A percentile compares a stretch with the other conserved stretches of the same genome.
phyloP scores from a whole-genome alignment of 2,329 filamentous ascomycete species.

The Botrytis galanthina region DNA sequence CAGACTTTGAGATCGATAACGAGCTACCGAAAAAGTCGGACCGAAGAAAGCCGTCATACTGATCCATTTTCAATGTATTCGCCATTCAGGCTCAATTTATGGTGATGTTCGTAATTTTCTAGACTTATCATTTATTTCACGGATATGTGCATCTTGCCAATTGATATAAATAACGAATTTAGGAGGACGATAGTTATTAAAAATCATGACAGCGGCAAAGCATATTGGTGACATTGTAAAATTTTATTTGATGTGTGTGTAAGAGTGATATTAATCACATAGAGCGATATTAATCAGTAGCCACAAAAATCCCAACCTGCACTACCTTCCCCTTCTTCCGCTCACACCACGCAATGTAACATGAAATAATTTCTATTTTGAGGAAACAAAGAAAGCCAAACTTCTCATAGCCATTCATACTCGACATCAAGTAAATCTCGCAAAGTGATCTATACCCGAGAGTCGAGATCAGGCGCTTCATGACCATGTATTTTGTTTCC shows the following conservation, averaged over 20 bases:
- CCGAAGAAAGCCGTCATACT: background rate
- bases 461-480: no score
- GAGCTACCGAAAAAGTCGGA: background rate
- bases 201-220: background rate
- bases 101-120: background rate
- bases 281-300: background rate
- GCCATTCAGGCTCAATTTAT: background rate
- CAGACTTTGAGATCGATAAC: background rate
- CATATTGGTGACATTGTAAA: no score
- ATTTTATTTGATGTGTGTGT: no score
- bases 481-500: no score
- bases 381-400: no score
- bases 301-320: accelerated
- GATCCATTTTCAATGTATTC: background rate
- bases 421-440: background rate
- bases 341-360: background rate
- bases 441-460: background rate
- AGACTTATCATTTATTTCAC: no score
- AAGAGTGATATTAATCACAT: background rate
- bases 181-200: background rate
- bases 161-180: no score
- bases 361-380: background rate
- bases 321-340: no score
- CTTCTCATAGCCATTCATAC: no score
- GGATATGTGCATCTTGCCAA: background rate